Conservation (phyloP, 164 flowering plant species). For the Paratinospora sagittata region DNA sequence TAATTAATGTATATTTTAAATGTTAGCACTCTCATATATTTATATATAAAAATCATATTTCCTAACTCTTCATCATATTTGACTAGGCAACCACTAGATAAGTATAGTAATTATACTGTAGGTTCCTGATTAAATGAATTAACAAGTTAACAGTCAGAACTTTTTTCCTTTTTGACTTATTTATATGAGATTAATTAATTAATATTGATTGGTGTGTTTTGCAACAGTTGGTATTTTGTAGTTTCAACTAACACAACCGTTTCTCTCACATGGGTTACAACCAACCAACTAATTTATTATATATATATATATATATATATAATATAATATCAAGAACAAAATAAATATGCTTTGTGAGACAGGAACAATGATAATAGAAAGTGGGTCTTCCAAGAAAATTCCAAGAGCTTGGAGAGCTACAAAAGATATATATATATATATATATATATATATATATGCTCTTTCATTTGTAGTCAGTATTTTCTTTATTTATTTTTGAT, state of each 20-base stretch:
- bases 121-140: neutral
- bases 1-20: no score
- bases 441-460: no score
- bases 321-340: conserved; percentile 2
- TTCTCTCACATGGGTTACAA: neutral
- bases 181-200: neutral
- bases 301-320: neutral
- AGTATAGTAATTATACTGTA: neutral
- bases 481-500: no score
- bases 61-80: neutral
- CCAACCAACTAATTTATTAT: neutral
- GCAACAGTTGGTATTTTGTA: neutral
- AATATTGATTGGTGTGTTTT: neutral
- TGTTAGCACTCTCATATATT: no score
- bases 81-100: conserved; percentile 8
- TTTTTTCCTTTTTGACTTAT: neutral
- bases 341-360: neutral
- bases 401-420: neutral
- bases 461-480: no score
- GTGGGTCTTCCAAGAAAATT: conserved; percentile 2
- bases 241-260: conserved; percentile 3
- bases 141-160: neutral
- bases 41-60: no score
- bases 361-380: conserved; percentile 3
- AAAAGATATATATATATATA: no score